phyloP scores from a whole-genome alignment of 495 filamentous ascomycete species.

The Pseudomonodictys pantanalensis region DNA sequence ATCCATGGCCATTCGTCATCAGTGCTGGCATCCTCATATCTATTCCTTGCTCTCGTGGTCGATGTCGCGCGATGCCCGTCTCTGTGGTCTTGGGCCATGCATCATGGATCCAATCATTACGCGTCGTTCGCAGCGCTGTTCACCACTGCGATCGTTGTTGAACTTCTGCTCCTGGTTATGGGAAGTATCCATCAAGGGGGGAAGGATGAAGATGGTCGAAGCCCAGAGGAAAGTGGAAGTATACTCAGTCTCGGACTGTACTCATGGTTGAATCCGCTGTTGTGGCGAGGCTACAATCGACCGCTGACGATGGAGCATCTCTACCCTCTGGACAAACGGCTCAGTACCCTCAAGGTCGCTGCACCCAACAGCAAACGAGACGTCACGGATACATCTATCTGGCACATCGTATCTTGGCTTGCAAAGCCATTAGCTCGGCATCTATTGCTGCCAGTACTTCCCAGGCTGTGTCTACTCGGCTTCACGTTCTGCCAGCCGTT shows the following conservation, averaged over 20 bases:
- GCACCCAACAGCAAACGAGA: slow-evolving; percentile 6
- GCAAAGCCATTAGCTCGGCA: slow-evolving; percentile 6
- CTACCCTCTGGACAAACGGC: slow-evolving; percentile 6
- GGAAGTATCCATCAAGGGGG: too few relatives aligned
- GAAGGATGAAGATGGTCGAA: too few relatives aligned
- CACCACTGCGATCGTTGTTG: too few relatives aligned
- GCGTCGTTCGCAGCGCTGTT: too few relatives aligned
- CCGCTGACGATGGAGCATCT: slow-evolving; percentile 13
- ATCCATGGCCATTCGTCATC: too few relatives aligned
- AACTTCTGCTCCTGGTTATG: too few relatives aligned
- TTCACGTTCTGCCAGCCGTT: slow-evolving; percentile 14
- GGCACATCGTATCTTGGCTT: slow-evolving; percentile 1
- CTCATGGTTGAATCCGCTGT: slow-evolving; percentile 21
- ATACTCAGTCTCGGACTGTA: slow-evolving; percentile 11
- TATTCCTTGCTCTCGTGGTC: too few relatives aligned
- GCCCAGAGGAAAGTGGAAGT: slow-evolving; percentile 19
- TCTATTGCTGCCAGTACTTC: slow-evolving; percentile 8
- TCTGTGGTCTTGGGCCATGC: too few relatives aligned
- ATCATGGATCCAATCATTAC: too few relatives aligned
- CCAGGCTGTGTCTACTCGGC: slow-evolving; percentile 4
- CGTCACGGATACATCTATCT: too few relatives aligned
- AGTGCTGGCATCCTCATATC: too few relatives aligned
- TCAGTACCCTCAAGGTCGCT: background rate
- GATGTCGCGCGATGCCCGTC: too few relatives aligned
- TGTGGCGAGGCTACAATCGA: slow-evolving; percentile 3